Evolutionary conservation across 768 basidiomycete genomes (phyloP).

Genomic region (Boletus rubroflammeus): DNA sequence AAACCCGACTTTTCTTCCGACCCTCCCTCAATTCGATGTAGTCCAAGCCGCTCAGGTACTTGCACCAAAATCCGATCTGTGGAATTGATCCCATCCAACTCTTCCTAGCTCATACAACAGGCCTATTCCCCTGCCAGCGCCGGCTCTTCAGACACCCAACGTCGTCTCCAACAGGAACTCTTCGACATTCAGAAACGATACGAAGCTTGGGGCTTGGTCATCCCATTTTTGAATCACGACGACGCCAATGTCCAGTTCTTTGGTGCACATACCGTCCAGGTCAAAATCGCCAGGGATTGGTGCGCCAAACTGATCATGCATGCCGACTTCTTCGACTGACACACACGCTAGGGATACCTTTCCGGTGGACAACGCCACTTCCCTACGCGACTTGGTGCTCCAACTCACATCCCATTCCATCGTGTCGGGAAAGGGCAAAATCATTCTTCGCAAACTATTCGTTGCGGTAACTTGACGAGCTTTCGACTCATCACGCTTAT

Average conservation of each 20-base stretch:
- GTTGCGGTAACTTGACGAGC: constrained; percentile 57
- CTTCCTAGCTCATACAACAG: constrained; percentile 61
- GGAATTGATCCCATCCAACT: constrained; percentile 7
- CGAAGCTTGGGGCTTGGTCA: constrained; percentile 82
- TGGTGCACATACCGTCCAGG: constrained; percentile 89
- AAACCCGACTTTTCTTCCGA: constrained; percentile 45
- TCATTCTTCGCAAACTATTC: constrained; percentile 83
- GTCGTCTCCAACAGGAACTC: constrained; percentile 64
- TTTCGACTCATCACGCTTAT: neutral
- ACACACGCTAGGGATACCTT: constrained; percentile 60
- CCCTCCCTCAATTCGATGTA: constrained; percentile 49
- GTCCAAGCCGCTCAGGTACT: constrained; percentile 59
- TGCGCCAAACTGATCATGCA: constrained; percentile 34
- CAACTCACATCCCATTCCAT: constrained; percentile 67
- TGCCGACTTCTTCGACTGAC: constrained; percentile 1
- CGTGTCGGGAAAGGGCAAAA: constrained; percentile 52
- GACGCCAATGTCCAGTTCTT: constrained; percentile 92
- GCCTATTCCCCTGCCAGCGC: constrained; percentile 54
- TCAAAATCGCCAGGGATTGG: constrained; percentile 94
- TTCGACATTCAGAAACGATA: constrained; percentile 72
- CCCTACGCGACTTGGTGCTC: constrained; percentile 64
- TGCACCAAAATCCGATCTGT: constrained; percentile 18
- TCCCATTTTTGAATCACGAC: constrained; percentile 65
- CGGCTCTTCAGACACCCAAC: constrained; percentile 55
- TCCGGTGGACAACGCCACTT: constrained; percentile 54